These are phyloP conservation scores for Leptosphaerulina australis DNA, from an alignment of 2,329 filamentous ascomycete genomes.

Conservation along the genomic window DNA sequence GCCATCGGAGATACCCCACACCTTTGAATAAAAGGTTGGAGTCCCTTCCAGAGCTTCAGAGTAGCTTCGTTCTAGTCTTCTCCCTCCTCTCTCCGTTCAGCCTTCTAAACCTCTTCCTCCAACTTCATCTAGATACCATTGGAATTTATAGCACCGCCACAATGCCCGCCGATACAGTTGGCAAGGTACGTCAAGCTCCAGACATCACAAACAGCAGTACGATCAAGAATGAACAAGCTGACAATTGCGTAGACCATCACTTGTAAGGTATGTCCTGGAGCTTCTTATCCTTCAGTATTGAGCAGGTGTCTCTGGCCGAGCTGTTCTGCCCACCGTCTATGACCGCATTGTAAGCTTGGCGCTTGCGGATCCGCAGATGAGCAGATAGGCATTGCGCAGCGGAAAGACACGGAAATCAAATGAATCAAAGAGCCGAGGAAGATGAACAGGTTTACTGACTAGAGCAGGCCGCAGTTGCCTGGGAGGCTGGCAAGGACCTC, in stretches of 20 bases:
- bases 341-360: slow-evolving; percentile 21
- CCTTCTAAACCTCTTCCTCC: slow-evolving; percentile 12
- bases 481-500: slow-evolving; percentile 92
- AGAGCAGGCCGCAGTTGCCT: slow-evolving; percentile 83
- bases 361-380: slow-evolving; percentile 40
- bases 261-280: slow-evolving; percentile 65
- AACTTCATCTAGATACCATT: slow-evolving; percentile 23
- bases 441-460: slow-evolving; percentile 24
- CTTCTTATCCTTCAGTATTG: slow-evolving; percentile 67
- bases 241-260: slow-evolving; percentile 74
- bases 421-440: not conserved
- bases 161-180: slow-evolving; percentile 18
- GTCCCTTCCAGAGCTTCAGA: slow-evolving; percentile 28
- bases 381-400: slow-evolving; percentile 10
- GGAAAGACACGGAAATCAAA: slow-evolving; percentile 4
- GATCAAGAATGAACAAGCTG: slow-evolving; percentile 4
- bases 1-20: slow-evolving; percentile 28
- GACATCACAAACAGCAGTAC: slow-evolving; percentile 1
- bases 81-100: slow-evolving; percentile 16
- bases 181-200: slow-evolving; percentile 13
- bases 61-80: slow-evolving; percentile 16
- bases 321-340: slow-evolving; percentile 15
- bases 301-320: slow-evolving; percentile 45
- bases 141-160: slow-evolving; percentile 16
- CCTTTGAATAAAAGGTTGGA: slow-evolving; percentile 29